Base-by-base conservation (phyloP, 2,329 filamentous ascomycete species). In the Colletotrichum sublineola region DNA sequence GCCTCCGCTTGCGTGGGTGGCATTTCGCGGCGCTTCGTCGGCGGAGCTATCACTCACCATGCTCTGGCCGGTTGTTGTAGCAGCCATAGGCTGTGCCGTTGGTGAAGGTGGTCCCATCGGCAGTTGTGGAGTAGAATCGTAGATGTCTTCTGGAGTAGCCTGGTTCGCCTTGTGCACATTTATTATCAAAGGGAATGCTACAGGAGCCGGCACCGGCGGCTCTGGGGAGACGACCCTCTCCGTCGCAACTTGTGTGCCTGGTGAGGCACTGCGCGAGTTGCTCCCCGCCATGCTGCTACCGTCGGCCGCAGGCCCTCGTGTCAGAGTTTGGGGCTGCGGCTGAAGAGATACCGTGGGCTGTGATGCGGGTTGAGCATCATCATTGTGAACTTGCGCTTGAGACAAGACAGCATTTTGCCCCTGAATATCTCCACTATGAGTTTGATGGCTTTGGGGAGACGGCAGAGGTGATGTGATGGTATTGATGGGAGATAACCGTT, bases 51-150 rank as follows among this genome's bases (percentile, higher is more conserved):
- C 58, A 53, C 74, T 75, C n/a, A 74, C 63, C 38, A 31, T 73
- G 58, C 68, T 70, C 29, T 65, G 60, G 31, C 68, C 71, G 8
- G 75, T 71, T 14, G 67, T 68, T 29, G 74, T 74, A 20, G 67
- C 65, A 14, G 31, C 48, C 3, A 75, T 44, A 2, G 72, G 74
- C 31, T 69, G 40, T 36, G 46, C 33, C n/a, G 66, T 46, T 18
- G 56, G 61, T 33, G 68, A 52, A 18, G 58, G 36, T n/a, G 56
- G 62, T 2, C 57, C 67, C n/a, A 42, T 29, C 18, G 50, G 62
- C 33, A 77, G 68, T 2, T 78, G 78, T 2, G 80, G 80, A 5
- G 80, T 81, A 5, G 80, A 78, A 62, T 81, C 79, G 67, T 81
- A 80, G 18, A 81, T 76, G 67, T 81, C 79, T 3, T 80, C 77